These are phyloP conservation scores for Wickerhamomyces mucosus DNA, from an alignment of 805 yeast genomes.

Conservation along the genomic window DNA sequence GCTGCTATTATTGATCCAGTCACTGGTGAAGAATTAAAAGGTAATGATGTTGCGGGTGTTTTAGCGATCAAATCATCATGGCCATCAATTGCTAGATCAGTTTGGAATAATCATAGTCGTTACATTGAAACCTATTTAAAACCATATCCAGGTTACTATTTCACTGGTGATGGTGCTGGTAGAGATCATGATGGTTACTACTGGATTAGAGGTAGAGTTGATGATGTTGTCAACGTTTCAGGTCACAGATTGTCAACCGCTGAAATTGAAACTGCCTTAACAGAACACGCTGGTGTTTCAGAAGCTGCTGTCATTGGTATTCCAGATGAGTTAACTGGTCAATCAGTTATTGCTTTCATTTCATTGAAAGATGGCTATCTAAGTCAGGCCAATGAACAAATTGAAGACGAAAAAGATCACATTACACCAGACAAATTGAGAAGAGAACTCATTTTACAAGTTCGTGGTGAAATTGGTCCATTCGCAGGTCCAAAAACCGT, in stretches of 20 bases:
- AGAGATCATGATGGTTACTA: constrained; percentile 93
- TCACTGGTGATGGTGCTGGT: constrained; percentile 98
- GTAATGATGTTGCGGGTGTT: constrained; percentile 93
- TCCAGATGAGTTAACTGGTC: constrained; percentile 93
- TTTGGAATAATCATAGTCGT: constrained; percentile 79
- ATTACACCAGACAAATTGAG: constrained; percentile 34
- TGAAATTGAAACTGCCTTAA: constrained; percentile 89
- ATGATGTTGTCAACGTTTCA: constrained; percentile 95
- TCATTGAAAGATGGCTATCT: constrained; percentile 51
- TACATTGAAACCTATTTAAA: constrained; percentile 86
- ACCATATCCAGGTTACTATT: constrained; percentile 89
- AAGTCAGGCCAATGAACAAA: constrained; percentile 21
- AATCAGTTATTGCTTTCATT: constrained; percentile 94
- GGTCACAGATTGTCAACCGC: constrained; percentile 99
- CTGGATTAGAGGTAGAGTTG: constrained; percentile 98
- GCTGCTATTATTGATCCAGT: constrained; percentile 92
- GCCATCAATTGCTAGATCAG: constrained; percentile 99
- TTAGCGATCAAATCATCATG: constrained; percentile 83
- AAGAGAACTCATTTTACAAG: constrained; percentile 74
- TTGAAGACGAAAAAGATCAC: constrained; percentile 21
- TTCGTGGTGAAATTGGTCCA: constrained; percentile 83
- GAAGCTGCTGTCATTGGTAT: constrained; percentile 98
- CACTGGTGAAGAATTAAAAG: constrained; percentile 72
- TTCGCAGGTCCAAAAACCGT: constrained; percentile 91
- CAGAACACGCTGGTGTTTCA: constrained; percentile 70